Percentiles rank a stretch among this genome's conserved stretches.
Evolutionary conservation across 2,329 filamentous ascomycete species (phyloP).

Genomic region (Fusarium sulawesiense): DNA sequence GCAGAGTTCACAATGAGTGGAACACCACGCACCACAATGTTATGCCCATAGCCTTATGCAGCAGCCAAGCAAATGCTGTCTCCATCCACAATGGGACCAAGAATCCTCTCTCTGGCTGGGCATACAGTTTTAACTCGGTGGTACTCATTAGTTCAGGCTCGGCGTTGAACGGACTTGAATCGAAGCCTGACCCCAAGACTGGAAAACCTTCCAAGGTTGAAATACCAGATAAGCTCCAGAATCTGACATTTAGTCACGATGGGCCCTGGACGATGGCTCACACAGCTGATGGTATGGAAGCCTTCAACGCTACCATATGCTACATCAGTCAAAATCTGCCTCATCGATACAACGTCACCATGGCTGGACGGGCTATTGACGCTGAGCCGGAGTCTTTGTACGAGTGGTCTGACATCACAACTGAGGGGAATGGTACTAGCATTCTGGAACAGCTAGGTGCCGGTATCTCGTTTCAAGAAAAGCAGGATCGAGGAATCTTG

Average conservation of each 20-base stretch:
- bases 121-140: neutral
- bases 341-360: slow-evolving; percentile 17
- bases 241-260: neutral
- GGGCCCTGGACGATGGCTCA: slow-evolving; percentile 7
- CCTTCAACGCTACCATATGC: neutral
- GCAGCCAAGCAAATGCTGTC: neutral
- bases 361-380: slow-evolving; percentile 2
- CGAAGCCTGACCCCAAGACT: neutral
- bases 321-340: slow-evolving; percentile 16
- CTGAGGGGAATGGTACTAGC: neutral
- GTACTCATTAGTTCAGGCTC: slow-evolving; percentile 6
- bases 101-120: slow-evolving; percentile 18
- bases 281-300: neutral
- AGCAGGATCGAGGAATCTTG: slow-evolving; percentile 3
- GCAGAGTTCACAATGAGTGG: slow-evolving; percentile 8
- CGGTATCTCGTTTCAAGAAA: neutral
- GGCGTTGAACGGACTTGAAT: neutral
- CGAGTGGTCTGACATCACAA: neutral
- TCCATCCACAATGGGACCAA: neutral
- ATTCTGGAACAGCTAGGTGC: slow-evolving; percentile 5
- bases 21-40: neutral
- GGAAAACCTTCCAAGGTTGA: neutral
- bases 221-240: neutral
- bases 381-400: slow-evolving; percentile 6
- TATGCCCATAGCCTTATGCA: neutral